Evolutionary conservation across 2,329 filamentous ascomycete species (phyloP), one percentile per base, ranked within the genome.

Genomic region (Aspergillus glaucus): DNA sequence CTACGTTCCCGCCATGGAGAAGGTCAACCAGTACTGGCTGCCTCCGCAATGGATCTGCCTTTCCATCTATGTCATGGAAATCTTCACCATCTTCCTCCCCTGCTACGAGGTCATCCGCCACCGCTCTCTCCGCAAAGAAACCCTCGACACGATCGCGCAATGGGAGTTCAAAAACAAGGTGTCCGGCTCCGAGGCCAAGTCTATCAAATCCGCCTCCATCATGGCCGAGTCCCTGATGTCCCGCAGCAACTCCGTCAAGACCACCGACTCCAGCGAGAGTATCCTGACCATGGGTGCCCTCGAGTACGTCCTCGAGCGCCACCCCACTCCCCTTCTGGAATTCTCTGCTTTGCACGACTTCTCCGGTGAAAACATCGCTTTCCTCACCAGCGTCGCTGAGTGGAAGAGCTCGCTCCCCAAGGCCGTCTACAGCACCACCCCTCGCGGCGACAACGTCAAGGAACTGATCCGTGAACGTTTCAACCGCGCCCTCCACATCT

Each of bases 351-450:
- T 79, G 1, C 75, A 78, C 32, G 84, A 87, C 56, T 86, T 87
- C 60, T 86, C 83, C 0, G 84, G 82, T 12, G 84, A 87, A 62
- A 87, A 87, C 60, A 82, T 87, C 54, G 78, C 82, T 43, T 87
- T 87, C 62, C 66, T 87, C 4, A 79, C 75, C 7, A 70, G 74
- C 37, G 76, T 85, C 7, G 70, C 74, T 2, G 73, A 76, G 49
- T 86, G 80, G 79, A 82, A 79, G 60, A 46, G n/a, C 42, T 42
- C 46, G 8, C 47, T 62, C 1, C 57, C 62, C 7, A 52, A 59
- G 26, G 54, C 59, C 12, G 54, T 58, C 44, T 56, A 59, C 17
- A 47, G 48, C 53, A 36, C 47, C 39, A 49, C 48, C 6, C 19
- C 52, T 3, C 56, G 57, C 1, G 45, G 68, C 66, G 54, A 56